These are phyloP conservation scores for Spongiforma sp. DNA, from an alignment of 1,284 basidiomycete species.

Conservation along the genomic window DNA sequence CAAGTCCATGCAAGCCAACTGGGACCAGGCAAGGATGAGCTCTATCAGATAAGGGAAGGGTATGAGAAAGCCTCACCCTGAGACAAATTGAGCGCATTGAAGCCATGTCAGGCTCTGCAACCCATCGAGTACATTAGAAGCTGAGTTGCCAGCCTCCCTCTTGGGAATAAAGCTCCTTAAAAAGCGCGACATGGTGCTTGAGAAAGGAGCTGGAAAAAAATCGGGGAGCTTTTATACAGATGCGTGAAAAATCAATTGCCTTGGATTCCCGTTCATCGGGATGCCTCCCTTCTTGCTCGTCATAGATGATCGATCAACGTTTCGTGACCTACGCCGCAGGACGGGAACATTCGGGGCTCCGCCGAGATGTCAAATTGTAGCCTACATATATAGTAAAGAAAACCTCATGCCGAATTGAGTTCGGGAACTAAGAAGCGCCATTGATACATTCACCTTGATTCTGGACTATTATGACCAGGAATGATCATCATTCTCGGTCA, in stretches of 20 bases:
- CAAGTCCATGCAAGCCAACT: constrained; percentile 84
- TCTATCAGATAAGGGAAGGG: not conserved
- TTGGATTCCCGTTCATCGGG: constrained; percentile 1
- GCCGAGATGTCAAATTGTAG: not conserved
- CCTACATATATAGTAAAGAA: not conserved
- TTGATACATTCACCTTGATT: not conserved
- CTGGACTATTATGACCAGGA: not conserved
- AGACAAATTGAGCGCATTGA: constrained; percentile 62
- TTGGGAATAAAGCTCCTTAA: constrained; percentile 51
- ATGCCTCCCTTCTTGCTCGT: too few relatives aligned
- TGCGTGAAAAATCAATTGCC: constrained; percentile 7
- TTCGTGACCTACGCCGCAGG: not conserved
- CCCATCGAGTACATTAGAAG: constrained; percentile 44
- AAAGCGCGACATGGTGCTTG: constrained; percentile 26
- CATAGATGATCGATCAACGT: too few relatives aligned
- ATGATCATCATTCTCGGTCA: constrained; percentile 5
- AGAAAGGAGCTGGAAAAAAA: not conserved
- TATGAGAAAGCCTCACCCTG: constrained; percentile 51
- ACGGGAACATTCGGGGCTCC: constrained; percentile 7
- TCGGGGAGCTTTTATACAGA: constrained; percentile 20
- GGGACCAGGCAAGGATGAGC: constrained; percentile 5
- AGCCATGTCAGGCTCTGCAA: constrained; percentile 48
- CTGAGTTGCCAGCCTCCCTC: constrained; percentile 43
- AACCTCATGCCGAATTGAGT: not conserved
- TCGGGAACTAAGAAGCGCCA: not conserved